Percentiles rank a stretch among this genome's conserved stretches.
phyloP scores from a whole-genome alignment of 2,329 filamentous ascomycete species.

The Trichoderma citrinoviride region DNA sequence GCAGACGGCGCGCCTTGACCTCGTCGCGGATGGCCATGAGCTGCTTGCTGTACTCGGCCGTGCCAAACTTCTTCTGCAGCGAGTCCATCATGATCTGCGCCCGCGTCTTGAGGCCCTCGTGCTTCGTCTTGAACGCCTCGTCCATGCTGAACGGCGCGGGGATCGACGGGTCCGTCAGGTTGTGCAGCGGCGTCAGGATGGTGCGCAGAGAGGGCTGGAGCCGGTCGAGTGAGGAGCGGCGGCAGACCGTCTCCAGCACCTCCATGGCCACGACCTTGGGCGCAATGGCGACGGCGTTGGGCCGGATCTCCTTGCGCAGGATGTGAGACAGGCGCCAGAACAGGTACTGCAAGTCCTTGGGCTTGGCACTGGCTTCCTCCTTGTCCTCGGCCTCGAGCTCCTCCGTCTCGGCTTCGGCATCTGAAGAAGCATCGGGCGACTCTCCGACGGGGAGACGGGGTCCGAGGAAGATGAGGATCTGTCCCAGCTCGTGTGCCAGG shows the following conservation, averaged over 20 bases:
- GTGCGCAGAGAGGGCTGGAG: conserved; percentile 62
- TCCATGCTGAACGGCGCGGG: conserved; percentile 69
- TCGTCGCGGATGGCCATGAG: conserved; percentile 70
- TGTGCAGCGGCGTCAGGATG: conserved; percentile 64
- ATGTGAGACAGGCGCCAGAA: conserved; percentile 76
- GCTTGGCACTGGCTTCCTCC: conserved; percentile 36
- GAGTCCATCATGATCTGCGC: conserved; percentile 75
- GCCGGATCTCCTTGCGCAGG: conserved; percentile 70
- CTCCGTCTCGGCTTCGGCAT: conserved; percentile 41
- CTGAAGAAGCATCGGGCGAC: conserved; percentile 40
- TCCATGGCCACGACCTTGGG: conserved; percentile 75
- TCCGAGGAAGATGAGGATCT: conserved; percentile 80
- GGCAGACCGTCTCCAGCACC: conserved; percentile 67
- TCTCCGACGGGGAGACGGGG: conserved; percentile 46
- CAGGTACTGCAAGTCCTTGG: conserved; percentile 63
- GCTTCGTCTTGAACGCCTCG: conserved; percentile 63
- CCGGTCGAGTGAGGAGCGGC: conserved; percentile 55
- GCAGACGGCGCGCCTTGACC: conserved; percentile 69
- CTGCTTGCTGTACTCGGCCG: conserved; percentile 71
- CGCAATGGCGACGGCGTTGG: conserved; percentile 61
- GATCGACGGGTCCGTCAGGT: conserved; percentile 78
- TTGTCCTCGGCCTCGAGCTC: conserved; percentile 45
- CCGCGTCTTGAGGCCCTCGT: conserved; percentile 68
- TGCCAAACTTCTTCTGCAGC: conserved; percentile 83
- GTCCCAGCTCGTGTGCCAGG: conserved; percentile 74